Evolutionary conservation across 768 basidiomycete species (phyloP).

Genomic region (Tulasnella sp.): DNA sequence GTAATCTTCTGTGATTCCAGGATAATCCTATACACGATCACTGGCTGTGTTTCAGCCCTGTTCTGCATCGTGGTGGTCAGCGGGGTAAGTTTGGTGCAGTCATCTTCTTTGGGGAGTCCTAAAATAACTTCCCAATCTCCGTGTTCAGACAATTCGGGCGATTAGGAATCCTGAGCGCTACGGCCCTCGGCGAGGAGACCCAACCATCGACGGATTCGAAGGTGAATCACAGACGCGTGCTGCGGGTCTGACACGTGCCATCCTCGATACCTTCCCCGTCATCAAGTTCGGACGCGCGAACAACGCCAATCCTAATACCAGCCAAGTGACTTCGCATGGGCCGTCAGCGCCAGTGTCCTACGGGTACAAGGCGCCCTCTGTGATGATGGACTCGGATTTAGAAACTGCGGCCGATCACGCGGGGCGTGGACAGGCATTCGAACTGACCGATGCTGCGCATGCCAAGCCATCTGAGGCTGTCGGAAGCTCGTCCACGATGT

Average conservation of each 20-base stretch:
- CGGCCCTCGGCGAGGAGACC: conserved; percentile 43
- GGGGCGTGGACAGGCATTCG: too few species aligned
- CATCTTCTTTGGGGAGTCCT: not conserved
- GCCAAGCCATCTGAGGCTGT: too few species aligned
- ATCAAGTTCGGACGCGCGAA: conserved; percentile 57
- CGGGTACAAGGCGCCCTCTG: not conserved
- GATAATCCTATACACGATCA: conserved; percentile 79
- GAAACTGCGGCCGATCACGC: too few species aligned
- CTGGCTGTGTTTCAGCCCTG: conserved; percentile 73
- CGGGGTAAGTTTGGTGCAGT: conserved; percentile 41
- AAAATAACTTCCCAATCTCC: conserved; percentile 11
- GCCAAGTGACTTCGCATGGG: too few species aligned
- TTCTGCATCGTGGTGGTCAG: conserved; percentile 78
- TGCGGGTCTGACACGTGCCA: conserved; percentile 78
- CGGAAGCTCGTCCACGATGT: too few species aligned
- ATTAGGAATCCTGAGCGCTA: conserved; percentile 31
- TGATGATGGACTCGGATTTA: not conserved
- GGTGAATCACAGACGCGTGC: conserved; percentile 53
- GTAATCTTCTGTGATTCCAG: conserved; percentile 27
- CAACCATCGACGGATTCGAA: conserved; percentile 27
- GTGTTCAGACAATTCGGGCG: conserved; percentile 31
- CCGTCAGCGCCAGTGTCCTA: not conserved
- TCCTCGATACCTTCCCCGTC: conserved; percentile 90
- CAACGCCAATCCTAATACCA: not conserved
- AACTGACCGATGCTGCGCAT: too few species aligned